Evolutionary conservation across 495 filamentous ascomycete species (phyloP).

Genomic region (Hyphodiscus hymeniophilus): DNA sequence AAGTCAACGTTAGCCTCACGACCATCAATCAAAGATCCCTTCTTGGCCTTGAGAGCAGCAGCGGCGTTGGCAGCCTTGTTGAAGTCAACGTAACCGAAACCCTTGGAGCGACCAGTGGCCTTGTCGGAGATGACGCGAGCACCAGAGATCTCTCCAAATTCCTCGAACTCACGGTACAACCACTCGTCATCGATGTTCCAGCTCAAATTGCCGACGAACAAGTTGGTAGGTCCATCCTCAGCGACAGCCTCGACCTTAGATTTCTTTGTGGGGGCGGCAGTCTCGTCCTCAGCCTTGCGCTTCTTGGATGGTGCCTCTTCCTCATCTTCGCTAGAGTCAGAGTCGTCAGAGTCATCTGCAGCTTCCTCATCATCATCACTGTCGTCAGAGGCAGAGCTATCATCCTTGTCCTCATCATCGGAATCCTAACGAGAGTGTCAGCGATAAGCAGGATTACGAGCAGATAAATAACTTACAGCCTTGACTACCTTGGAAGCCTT

Average conservation of each 20-base stretch:
- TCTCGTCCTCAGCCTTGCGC: slow-evolving; percentile 74
- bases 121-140: slow-evolving; percentile 80
- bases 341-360: slow-evolving; percentile 34
- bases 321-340: slow-evolving; percentile 35
- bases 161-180: slow-evolving; percentile 78
- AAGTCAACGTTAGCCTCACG: slow-evolving; percentile 87
- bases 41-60: slow-evolving; percentile 74
- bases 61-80: slow-evolving; percentile 56
- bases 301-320: slow-evolving; percentile 62
- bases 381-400: slow-evolving; percentile 27
- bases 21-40: slow-evolving; percentile 71
- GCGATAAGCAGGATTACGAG: background rate
- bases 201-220: slow-evolving; percentile 90
- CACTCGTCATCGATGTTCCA: slow-evolving; percentile 93
- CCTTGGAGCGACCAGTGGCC: slow-evolving; percentile 75
- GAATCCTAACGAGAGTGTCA: slow-evolving; percentile 5
- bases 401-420: slow-evolving; percentile 32
- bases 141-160: slow-evolving; percentile 67
- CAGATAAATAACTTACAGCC: slow-evolving; percentile 15
- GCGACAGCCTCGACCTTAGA: slow-evolving; percentile 55
- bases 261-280: slow-evolving; percentile 64
- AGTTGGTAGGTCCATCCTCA: slow-evolving; percentile 56
- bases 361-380: slow-evolving; percentile 14
- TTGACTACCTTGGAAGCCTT: slow-evolving; percentile 32
- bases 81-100: slow-evolving; percentile 97